Evolutionary conservation across 139 green algal genomes (phyloP), one percentile per base, ranked within the genome.

Genomic region (Asterochloris erici): DNA sequence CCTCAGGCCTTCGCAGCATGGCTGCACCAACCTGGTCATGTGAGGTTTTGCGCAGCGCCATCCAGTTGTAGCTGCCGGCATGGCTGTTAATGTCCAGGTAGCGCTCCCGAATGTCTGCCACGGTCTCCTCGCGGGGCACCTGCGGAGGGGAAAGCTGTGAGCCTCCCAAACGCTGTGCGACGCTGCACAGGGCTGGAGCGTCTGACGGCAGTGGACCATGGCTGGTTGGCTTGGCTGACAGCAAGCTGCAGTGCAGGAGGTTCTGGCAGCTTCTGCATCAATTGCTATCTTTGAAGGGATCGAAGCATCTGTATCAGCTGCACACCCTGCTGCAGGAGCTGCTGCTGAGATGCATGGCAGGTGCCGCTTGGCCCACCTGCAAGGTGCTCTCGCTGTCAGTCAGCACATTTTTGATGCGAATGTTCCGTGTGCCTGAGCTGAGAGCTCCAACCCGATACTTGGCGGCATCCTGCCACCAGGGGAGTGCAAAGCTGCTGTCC

Each of bases 381-480:
- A 80, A 29, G 60, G 68, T 70, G 61, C 68, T 62, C 29, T 80
- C 76, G 14, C 60, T 63, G 23, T 38, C 76, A 60, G 76, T 97
- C 54, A 97, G 86, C 88, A 97, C 89, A 74, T 97, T 97, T 85
- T 94, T 94, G 63, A 97, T 87, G n/a, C 91, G 90, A 47, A 97
- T 81, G n/a, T 91, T 64, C 0, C 91, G 88, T 12, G 85, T 89
- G 62, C 74, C 79, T 0, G 64, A 63, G 6, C 86, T 90, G 73
- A 96, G 76, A 17, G 62, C 60, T 13, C 91, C 92, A 27, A 94
- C 85, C 87, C 92, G 86, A 24, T 77, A 66, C 26, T 79, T 27
- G 78, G 27, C 68, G 21, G 84, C 76, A 86, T 95, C 86, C 70
- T 85, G 86, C 91, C 91, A 94, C 92, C 92, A 96, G 4, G 92